These are phyloP conservation scores for Glycyrrhiza uralensis DNA, from an alignment of 306 rosid species.

Conservation along the genomic window DNA sequence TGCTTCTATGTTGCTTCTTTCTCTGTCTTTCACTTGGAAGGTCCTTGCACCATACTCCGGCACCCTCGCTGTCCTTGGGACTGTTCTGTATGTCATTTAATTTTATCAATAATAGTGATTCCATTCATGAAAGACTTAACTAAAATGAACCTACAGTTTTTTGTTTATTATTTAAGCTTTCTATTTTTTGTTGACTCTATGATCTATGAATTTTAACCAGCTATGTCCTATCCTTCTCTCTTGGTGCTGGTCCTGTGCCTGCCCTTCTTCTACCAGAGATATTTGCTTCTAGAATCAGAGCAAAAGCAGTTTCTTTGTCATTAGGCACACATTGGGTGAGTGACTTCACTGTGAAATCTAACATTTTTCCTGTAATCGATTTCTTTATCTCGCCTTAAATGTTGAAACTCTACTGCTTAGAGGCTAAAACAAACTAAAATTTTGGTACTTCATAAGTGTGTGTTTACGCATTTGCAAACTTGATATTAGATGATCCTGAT, in stretches of 20 bases:
- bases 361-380: not conserved
- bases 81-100: slow-evolving; percentile 76
- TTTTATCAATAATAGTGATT: not conserved
- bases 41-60: slow-evolving; percentile 79
- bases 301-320: slow-evolving; percentile 91
- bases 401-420: not conserved
- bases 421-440: not conserved
- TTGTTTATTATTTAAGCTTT: not conserved
- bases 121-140: not conserved
- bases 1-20: slow-evolving; percentile 92
- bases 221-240: slow-evolving; percentile 91
- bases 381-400: not conserved
- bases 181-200: slow-evolving; percentile 15
- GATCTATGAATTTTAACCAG: slow-evolving; percentile 46
- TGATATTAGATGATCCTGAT: not conserved
- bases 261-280: slow-evolving; percentile 98
- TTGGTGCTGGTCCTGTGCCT: slow-evolving; percentile 99
- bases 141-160: not conserved
- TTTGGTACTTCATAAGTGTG: not conserved
- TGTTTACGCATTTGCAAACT: not conserved
- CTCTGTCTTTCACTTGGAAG: slow-evolving; percentile 82
- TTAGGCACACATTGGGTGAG: slow-evolving; percentile 98
- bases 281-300: slow-evolving; percentile 94
- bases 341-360: slow-evolving; percentile 3
- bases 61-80: slow-evolving; percentile 79